Evolutionary conservation across 495 filamentous ascomycete species (phyloP).

Genomic region (Halenospora varia): DNA sequence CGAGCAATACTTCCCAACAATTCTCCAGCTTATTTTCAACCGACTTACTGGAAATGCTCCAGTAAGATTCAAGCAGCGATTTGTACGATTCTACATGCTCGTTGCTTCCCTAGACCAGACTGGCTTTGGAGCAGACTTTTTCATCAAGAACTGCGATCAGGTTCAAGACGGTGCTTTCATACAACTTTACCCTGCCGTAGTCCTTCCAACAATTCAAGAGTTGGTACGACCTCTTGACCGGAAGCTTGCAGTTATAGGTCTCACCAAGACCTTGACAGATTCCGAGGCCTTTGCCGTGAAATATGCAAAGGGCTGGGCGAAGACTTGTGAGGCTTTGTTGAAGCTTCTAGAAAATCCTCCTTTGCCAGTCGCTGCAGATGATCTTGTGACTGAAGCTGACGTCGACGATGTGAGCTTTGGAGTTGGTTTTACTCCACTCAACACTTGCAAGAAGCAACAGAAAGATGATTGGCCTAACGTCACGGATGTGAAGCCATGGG

Average conservation of each 20-base stretch:
- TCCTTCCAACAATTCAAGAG: slow-evolving; percentile 83
- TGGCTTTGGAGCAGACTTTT: slow-evolving; percentile 86
- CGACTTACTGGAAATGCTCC: slow-evolving; percentile 70
- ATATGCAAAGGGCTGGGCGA: slow-evolving; percentile 77
- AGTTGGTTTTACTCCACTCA: slow-evolving; percentile 85
- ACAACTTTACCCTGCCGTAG: slow-evolving; percentile 75
- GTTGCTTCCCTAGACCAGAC: slow-evolving; percentile 67
- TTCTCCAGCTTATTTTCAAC: slow-evolving; percentile 77
- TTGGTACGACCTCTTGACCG: slow-evolving; percentile 84
- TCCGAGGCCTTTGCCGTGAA: slow-evolving; percentile 72
- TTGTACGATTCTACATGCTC: slow-evolving; percentile 89
- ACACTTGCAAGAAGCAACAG: slow-evolving; percentile 68
- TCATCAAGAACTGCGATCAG: slow-evolving; percentile 73
- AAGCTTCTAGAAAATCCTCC: slow-evolving; percentile 87
- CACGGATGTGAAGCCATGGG: slow-evolving; percentile 74
- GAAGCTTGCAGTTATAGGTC: slow-evolving; percentile 87
- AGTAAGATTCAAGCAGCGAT: slow-evolving; percentile 74
- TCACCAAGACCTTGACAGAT: slow-evolving; percentile 84
- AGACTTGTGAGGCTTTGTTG: slow-evolving; percentile 79
- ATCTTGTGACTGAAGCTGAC: slow-evolving; percentile 71
- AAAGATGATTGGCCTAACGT: slow-evolving; percentile 81
- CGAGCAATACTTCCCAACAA: slow-evolving; percentile 71
- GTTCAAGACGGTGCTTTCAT: slow-evolving; percentile 79
- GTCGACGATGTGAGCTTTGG: slow-evolving; percentile 94
- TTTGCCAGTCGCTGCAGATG: slow-evolving; percentile 64